Evolutionary conservation across 495 filamentous ascomycete species (phyloP).

Genomic region (Aspergillus indologenus): DNA sequence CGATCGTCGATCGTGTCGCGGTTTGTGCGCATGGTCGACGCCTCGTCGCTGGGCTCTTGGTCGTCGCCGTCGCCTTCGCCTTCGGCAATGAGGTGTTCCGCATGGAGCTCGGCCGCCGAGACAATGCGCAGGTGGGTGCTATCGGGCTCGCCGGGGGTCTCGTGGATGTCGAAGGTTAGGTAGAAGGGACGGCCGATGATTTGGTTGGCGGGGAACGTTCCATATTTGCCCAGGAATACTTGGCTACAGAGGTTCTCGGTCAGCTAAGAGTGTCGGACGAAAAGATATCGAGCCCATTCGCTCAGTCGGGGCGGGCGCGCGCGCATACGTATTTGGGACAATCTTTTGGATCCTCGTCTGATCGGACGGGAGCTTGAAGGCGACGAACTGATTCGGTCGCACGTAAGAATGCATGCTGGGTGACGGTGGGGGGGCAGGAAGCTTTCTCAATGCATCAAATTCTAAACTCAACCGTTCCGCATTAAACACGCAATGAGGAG

Average conservation of each 20-base stretch:
- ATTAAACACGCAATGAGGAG: not conserved
- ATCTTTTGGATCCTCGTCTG: slow-evolving; percentile 60
- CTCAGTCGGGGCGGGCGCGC: not conserved
- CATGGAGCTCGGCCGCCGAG: slow-evolving; percentile 75
- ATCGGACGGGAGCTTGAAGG: slow-evolving; percentile 65
- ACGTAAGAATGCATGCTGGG: slow-evolving; percentile 49
- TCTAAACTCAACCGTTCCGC: not conserved
- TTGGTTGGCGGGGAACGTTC: slow-evolving; percentile 78
- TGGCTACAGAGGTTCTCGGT: slow-evolving; percentile 40
- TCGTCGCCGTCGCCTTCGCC: slow-evolving; percentile 50
- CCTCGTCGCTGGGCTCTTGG: slow-evolving; percentile 49
- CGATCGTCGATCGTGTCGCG: slow-evolving; percentile 76
- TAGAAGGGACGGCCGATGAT: slow-evolving; percentile 86
- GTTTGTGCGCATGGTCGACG: slow-evolving; percentile 71
- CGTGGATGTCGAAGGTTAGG: slow-evolving; percentile 83
- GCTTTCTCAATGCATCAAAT: not conserved
- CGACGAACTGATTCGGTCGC: slow-evolving; percentile 61
- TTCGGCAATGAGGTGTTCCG: slow-evolving; percentile 62
- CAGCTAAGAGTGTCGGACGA: not conserved
- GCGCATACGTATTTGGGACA: slow-evolving; percentile 73
- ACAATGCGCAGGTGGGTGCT: slow-evolving; percentile 72
- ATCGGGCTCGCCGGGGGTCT: slow-evolving; percentile 58
- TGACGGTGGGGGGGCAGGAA: not conserved
- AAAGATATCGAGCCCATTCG: not conserved
- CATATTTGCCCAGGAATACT: slow-evolving; percentile 85